Conservation (phyloP, 352 stramenopile species). For the Phytophthora hybrid region DNA sequence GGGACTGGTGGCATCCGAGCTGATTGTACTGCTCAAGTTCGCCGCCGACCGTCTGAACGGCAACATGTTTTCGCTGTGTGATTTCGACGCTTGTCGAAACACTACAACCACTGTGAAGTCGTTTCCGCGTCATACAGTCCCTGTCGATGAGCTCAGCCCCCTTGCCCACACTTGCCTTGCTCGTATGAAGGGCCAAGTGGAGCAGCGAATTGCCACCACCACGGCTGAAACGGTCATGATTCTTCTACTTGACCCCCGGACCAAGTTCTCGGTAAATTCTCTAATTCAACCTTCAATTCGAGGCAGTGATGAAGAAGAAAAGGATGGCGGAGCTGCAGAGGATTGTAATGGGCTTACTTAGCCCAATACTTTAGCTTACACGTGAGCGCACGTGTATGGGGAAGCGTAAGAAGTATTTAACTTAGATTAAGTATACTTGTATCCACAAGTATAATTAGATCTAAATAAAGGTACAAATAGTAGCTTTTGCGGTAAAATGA, state of each 20-base stretch:
- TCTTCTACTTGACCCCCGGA: conserved; percentile 8
- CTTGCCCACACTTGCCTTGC: neutral
- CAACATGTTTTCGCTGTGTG: conserved; percentile 1
- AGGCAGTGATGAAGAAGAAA: neutral
- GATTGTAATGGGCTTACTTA: too few relatives aligned
- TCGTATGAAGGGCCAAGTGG: conserved; percentile 1
- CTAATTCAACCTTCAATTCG: neutral
- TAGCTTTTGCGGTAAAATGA: too few relatives aligned
- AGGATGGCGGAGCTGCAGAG: neutral
- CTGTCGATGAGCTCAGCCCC: neutral
- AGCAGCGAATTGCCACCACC: neutral
- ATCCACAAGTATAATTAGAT: too few relatives aligned
- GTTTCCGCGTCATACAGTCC: neutral
- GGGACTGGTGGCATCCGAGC: conserved; percentile 5
- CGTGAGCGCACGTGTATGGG: too few relatives aligned
- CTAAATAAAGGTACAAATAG: too few relatives aligned
- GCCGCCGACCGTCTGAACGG: neutral
- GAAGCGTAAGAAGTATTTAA: too few relatives aligned
- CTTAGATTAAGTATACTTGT: too few relatives aligned
- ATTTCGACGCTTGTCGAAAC: neutral
- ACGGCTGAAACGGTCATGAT: conserved; percentile 1
- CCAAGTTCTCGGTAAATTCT: neutral
- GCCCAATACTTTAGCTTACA: too few relatives aligned
- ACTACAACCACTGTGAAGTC: neutral
- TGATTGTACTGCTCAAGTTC: conserved; percentile 15